These are phyloP conservation scores for Amphicarpaea edgeworthii DNA, from an alignment of 306 rosid species.

Conservation along the genomic window DNA sequence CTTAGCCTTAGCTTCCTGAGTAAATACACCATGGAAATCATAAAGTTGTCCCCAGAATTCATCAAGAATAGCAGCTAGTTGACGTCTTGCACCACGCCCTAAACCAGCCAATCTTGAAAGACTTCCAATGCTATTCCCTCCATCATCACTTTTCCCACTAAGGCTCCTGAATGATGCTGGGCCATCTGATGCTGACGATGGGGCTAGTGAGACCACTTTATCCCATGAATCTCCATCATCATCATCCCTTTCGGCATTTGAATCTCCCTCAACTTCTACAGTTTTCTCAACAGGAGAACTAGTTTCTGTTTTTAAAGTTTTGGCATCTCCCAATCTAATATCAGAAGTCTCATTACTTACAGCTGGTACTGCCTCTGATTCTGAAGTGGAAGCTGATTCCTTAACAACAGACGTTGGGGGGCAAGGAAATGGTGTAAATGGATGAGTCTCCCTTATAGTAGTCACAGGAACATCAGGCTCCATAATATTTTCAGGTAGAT, in stretches of 20 bases:
- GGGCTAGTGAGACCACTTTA: constrained; percentile 59
- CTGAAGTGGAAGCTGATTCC: constrained; percentile 54
- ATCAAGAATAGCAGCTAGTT: constrained; percentile 76
- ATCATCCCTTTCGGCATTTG: constrained; percentile 69
- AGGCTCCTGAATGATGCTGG: constrained; percentile 91
- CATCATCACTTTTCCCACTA: constrained; percentile 89
- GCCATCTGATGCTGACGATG: constrained; percentile 74
- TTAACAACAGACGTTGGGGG: constrained; percentile 44
- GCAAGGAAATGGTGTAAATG: constrained; percentile 50
- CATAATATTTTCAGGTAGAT: constrained; percentile 62
- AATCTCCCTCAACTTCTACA: constrained; percentile 62
- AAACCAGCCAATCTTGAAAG: constrained; percentile 92
- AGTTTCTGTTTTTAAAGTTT: constrained; percentile 50
- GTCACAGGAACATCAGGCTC: constrained; percentile 60
- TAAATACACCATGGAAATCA: constrained; percentile 77
- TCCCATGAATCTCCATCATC: constrained; percentile 85
- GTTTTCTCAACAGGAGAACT: constrained; percentile 60
- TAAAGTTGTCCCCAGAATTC: constrained; percentile 94
- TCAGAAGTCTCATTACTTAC: constrained; percentile 57
- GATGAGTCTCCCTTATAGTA: constrained; percentile 54
- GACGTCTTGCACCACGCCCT: constrained; percentile 96
- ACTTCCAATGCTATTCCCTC: constrained; percentile 87
- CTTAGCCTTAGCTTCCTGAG: constrained; percentile 73
- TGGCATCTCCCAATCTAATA: constrained; percentile 43
- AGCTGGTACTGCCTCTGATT: constrained; percentile 54